Evolutionary conservation across 2,329 filamentous ascomycete genomes (phyloP).

Genomic region (Penicillium sp.): DNA sequence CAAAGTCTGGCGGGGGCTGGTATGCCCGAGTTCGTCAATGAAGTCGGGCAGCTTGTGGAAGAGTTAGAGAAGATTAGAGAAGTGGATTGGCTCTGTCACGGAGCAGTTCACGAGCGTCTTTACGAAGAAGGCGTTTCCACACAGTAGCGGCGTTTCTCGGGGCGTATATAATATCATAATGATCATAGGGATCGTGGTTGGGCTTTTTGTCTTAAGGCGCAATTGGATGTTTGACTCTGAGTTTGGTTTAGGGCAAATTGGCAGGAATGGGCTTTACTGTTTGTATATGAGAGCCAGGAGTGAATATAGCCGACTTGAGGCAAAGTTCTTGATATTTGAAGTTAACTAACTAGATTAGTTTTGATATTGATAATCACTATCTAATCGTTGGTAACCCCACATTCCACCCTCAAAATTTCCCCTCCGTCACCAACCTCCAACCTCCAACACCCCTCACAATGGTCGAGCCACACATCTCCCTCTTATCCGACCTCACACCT

Average conservation of each 20-base stretch:
- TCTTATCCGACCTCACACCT: constrained; percentile 51
- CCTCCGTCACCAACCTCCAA: constrained; percentile 1
- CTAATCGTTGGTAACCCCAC: constrained; percentile 6
- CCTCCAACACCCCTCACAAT: constrained; percentile 4
- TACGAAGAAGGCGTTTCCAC: constrained; percentile 26
- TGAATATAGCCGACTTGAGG: not conserved
- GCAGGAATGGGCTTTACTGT: constrained; percentile 7
- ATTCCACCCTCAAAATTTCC: constrained; percentile 10
- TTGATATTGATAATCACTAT: constrained; percentile 1
- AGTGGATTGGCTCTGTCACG: constrained; percentile 57
- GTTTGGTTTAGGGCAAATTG: constrained; percentile 8
- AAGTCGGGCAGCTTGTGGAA: constrained; percentile 57
- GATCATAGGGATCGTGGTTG: not conserved
- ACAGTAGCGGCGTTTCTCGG: constrained; percentile 14
- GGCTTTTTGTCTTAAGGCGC: constrained; percentile 1
- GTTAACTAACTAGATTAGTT: no score
- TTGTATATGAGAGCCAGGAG: not conserved
- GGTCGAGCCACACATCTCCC: constrained; percentile 27
- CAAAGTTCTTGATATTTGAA: not conserved
- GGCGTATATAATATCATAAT: constrained; percentile 7
- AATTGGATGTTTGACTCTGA: not conserved
- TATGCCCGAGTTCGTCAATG: constrained; percentile 57
- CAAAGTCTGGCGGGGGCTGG: constrained; percentile 56
- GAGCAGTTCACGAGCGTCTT: constrained; percentile 53
- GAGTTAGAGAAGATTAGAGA: constrained; percentile 52